Evolutionary conservation across 2,329 filamentous ascomycete species (phyloP).

Genomic region (Epichloe elymi): DNA sequence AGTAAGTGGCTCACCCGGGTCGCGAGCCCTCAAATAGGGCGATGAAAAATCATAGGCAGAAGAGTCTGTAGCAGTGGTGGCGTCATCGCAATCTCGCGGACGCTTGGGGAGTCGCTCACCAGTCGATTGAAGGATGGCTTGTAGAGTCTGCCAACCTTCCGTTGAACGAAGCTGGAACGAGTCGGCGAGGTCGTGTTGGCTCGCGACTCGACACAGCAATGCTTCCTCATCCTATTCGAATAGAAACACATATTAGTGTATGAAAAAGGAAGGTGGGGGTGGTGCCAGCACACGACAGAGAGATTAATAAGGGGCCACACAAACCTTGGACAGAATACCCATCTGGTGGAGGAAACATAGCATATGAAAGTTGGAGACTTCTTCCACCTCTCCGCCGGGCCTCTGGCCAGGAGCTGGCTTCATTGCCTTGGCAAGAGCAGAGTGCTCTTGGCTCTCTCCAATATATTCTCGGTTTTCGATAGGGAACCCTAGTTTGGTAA

Average conservation of each 20-base stretch:
- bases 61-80: conserved; percentile 12
- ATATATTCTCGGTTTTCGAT: conserved; percentile 85
- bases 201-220: conserved; percentile 74
- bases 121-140: conserved; percentile 88
- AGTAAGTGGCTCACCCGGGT: conserved; percentile 44
- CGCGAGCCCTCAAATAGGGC: conserved; percentile 9
- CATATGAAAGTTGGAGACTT: conserved; percentile 86
- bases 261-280: neutral
- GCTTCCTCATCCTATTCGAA: conserved; percentile 66
- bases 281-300: neutral
- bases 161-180: conserved; percentile 74
- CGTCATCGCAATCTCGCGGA: conserved; percentile 28
- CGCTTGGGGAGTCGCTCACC: conserved; percentile 91
- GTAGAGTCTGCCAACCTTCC: conserved; percentile 84
- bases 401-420: conserved; percentile 47
- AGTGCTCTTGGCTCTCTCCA: conserved; percentile 72
- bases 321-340: conserved; percentile 73
- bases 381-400: conserved; percentile 46
- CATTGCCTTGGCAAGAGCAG: conserved; percentile 54
- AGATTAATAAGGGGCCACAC: conserved; percentile 10
- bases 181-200: conserved; percentile 66
- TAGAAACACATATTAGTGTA: neutral
- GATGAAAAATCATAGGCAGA: conserved; percentile 10
- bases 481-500: conserved; percentile 63
- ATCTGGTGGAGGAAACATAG: conserved; percentile 76